A percentile compares a stretch with the other conserved stretches of the same genome.
phyloP scores from a whole-genome alignment of 2,329 filamentous ascomycete genomes.

The Ceratocystiopsis minuta region DNA sequence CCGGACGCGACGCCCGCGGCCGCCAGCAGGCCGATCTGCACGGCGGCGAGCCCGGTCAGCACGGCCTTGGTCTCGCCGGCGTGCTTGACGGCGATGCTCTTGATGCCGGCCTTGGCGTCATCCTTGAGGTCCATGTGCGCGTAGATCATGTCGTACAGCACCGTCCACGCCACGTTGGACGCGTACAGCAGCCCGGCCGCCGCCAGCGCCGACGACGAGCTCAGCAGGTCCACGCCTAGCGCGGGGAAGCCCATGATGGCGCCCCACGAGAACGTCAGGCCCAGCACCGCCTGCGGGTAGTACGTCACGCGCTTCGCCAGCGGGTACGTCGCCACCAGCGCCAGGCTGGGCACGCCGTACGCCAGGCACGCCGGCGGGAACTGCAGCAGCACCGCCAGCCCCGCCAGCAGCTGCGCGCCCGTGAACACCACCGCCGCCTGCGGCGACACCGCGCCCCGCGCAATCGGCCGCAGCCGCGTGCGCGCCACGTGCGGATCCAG shows the following conservation, averaged over 20 bases:
- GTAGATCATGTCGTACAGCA: constrained; percentile 86
- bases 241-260: constrained; percentile 78
- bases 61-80: constrained; percentile 61
- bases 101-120: constrained; percentile 72
- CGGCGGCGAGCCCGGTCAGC: constrained; percentile 47
- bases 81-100: constrained; percentile 69
- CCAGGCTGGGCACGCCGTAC: constrained; percentile 58
- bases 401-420: constrained; percentile 53
- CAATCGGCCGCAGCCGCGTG: constrained; percentile 63
- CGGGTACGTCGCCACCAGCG: constrained; percentile 60
- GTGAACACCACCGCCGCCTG: constrained; percentile 57
- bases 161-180: constrained; percentile 71
- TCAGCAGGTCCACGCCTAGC: constrained; percentile 56
- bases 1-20: constrained; percentile 50
- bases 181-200: constrained; percentile 54
- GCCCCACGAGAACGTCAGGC: constrained; percentile 77
- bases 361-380: constrained; percentile 57
- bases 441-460: constrained; percentile 57
- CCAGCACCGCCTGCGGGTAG: constrained; percentile 71
- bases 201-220: constrained; percentile 40
- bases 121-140: constrained; percentile 84
- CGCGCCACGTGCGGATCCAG: constrained; percentile 65
- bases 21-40: constrained; percentile 51
- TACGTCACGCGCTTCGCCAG: constrained; percentile 73
- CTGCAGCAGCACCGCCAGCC: constrained; percentile 56